Evolutionary conservation across 2,329 filamentous ascomycete species (phyloP).

Genomic region (Penicillium corylophilum): DNA sequence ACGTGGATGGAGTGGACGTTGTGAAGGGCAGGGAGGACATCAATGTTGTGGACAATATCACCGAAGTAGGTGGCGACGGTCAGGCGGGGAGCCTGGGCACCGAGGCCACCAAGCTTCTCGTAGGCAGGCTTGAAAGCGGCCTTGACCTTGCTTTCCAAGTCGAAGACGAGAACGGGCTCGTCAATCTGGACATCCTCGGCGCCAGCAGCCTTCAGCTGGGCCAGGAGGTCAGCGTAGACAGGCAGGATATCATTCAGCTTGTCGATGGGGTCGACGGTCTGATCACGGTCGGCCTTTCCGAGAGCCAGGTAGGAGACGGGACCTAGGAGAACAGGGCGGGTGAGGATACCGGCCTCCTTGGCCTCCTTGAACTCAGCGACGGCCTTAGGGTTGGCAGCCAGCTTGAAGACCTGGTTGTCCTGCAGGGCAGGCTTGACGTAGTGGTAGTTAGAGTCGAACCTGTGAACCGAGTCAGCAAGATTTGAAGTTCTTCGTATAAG

Average conservation of each 20-base stretch:
- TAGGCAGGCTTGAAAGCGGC: constrained; percentile 97
- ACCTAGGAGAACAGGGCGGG: constrained; percentile 90
- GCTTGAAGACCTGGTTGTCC: constrained; percentile 94
- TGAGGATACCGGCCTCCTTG: constrained; percentile 91
- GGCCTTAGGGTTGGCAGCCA: constrained; percentile 84
- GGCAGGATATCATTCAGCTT: constrained; percentile 91
- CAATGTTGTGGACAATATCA: constrained; percentile 98
- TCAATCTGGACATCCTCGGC: constrained; percentile 97
- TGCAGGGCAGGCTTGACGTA: constrained; percentile 99
- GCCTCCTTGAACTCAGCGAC: constrained; percentile 93
- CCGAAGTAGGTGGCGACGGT: constrained; percentile 97
- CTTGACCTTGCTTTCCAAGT: constrained; percentile 87
- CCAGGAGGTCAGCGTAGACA: constrained; percentile 88
- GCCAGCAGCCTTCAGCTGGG: constrained; percentile 92
- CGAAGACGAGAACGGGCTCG: constrained; percentile 94
- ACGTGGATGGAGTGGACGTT: constrained; percentile 84
- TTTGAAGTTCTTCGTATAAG: neutral
- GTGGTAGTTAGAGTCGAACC: constrained; percentile 99
- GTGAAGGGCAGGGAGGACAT: constrained; percentile 71
- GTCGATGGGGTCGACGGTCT: constrained; percentile 88
- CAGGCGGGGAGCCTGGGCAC: constrained; percentile 79
- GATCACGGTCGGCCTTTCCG: constrained; percentile 95
- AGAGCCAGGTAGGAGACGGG: constrained; percentile 97
- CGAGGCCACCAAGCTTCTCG: constrained; percentile 73
- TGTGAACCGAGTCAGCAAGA: neutral